Base-by-base conservation (phyloP, 768 basidiomycete species). In the Mycena belliarum region DNA sequence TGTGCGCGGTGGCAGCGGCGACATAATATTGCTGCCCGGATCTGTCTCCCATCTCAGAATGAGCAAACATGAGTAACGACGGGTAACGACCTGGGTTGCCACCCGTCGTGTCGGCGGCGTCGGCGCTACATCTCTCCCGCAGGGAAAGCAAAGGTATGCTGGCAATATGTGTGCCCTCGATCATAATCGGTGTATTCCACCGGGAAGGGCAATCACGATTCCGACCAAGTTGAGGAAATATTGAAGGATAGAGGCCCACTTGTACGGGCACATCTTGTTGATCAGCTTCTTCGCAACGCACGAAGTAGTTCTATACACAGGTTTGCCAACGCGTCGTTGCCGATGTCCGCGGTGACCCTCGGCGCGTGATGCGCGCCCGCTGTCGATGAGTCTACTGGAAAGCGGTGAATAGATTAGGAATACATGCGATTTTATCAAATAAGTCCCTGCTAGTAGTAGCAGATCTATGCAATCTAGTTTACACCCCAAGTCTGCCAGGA, bases 401-500 rank as follows among this genome's bases (percentile, higher is more conserved):
- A 44, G 29, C 33, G 46, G 46, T 45, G 40, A 38, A 43, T 53
- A 53, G 47, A 25, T 35, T 53, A 55, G 49, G 54, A 50, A 60
- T 60, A 60, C 59, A 60, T 55, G 24, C 6, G n/a, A 59, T 35
- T 15, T 16, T 35, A 51, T 45, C 47, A 41, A 15, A 43, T 44
- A 44, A 44, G 55, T 59, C 53, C 44, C 47, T 58, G 38, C 25
- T n/a, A 21, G 15, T 53, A 47, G 21, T 42, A 16, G 59, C 28
- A 59, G 52, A 21, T 60, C 54, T 60, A 56, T 37, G 50, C n/a
- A 43, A 51, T 49, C 45, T 61, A 52, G 47, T 70, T 73, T 78
- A 83, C 72, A 86, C 84, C 66, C 85, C 86, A 66, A 88, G 80
- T 72, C 87, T 88, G 68, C 35, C 60, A 10, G 26, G 43, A 26